Conservation (phyloP, 2,329 filamentous ascomycete species). For the Drechslerella stenobrocha region DNA sequence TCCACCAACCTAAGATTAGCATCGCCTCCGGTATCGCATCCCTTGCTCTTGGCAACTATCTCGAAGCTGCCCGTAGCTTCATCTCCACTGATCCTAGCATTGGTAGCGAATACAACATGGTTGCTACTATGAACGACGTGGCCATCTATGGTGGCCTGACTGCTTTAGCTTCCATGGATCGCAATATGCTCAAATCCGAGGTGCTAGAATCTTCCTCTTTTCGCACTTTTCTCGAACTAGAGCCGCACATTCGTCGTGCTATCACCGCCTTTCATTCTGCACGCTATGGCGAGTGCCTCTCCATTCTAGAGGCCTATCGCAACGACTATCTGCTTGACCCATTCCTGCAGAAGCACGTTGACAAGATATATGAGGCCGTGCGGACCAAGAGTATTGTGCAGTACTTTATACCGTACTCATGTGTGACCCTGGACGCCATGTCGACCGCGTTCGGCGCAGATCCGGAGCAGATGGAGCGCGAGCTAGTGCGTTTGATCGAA, state of each 20-base stretch:
- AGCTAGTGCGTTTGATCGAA: slow-evolving; percentile 78
- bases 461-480: slow-evolving; percentile 68
- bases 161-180: slow-evolving; percentile 85
- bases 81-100: slow-evolving; percentile 65
- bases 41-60: slow-evolving; percentile 63
- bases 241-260: slow-evolving; percentile 90
- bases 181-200: slow-evolving; percentile 70
- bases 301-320: slow-evolving; percentile 77
- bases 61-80: slow-evolving; percentile 73
- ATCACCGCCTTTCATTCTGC: slow-evolving; percentile 86
- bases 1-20: slow-evolving; percentile 61
- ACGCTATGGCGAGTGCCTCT: slow-evolving; percentile 82
- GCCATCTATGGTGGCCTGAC: slow-evolving; percentile 89
- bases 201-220: slow-evolving; percentile 82
- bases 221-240: slow-evolving; percentile 83
- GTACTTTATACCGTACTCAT: slow-evolving; percentile 87
- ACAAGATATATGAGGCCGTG: slow-evolving; percentile 71
- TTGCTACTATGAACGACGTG: slow-evolving; percentile 82
- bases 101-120: slow-evolving; percentile 66
- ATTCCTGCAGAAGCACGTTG: slow-evolving; percentile 75
- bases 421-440: slow-evolving; percentile 78
- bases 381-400: slow-evolving; percentile 90
- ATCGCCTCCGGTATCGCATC: slow-evolving; percentile 66
- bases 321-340: slow-evolving; percentile 89
- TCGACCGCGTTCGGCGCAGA: slow-evolving; percentile 72